Evolutionary conservation across 176 grass and related monocot species (phyloP).

Genomic region (Avena atlantica): DNA sequence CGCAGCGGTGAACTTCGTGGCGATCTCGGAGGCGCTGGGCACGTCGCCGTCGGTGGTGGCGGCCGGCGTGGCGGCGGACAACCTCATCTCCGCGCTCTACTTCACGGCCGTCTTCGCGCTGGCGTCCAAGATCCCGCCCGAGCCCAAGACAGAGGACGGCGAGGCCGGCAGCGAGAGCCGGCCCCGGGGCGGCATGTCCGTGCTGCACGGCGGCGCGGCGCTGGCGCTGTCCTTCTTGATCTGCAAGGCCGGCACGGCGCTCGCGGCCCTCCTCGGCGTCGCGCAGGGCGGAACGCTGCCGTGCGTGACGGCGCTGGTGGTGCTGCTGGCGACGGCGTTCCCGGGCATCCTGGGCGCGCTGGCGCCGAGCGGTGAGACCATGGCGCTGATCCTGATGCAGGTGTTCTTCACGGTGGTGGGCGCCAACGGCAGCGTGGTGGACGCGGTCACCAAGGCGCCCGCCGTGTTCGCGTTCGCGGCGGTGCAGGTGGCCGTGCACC

Average conservation of each 20-base stretch:
- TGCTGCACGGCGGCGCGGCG: conserved; percentile 66
- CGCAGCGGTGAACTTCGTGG: conserved; percentile 85
- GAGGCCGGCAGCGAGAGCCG: conserved; percentile 16
- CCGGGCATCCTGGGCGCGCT: conserved; percentile 57
- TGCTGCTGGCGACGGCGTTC: conserved; percentile 78
- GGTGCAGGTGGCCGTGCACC: conserved; percentile 76
- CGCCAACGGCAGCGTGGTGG: conserved; percentile 80
- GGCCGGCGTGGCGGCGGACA: conserved; percentile 87
- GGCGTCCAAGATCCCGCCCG: conserved; percentile 74
- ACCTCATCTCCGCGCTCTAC: conserved; percentile 84
- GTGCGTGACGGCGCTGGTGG: conserved; percentile 71
- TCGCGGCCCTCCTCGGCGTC: conserved; percentile 56
- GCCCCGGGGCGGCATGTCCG: conserved; percentile 36
- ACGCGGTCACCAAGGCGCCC: conserved; percentile 75
- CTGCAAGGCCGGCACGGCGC: conserved; percentile 67
- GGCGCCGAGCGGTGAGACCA: conserved; percentile 69
- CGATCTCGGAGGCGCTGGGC: conserved; percentile 67
- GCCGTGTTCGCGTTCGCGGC: conserved; percentile 75
- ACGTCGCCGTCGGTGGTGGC: conserved; percentile 71
- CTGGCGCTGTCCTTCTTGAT: conserved; percentile 76
- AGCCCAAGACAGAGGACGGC: conserved; percentile 44
- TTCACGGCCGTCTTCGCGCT: conserved; percentile 81
- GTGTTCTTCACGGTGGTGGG: conserved; percentile 88
- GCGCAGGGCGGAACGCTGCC: conserved; percentile 65
- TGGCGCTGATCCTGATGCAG: conserved; percentile 95